Conservation (phyloP, 495 filamentous ascomycete genomes). For the Hyaloscypha bicolor region DNA sequence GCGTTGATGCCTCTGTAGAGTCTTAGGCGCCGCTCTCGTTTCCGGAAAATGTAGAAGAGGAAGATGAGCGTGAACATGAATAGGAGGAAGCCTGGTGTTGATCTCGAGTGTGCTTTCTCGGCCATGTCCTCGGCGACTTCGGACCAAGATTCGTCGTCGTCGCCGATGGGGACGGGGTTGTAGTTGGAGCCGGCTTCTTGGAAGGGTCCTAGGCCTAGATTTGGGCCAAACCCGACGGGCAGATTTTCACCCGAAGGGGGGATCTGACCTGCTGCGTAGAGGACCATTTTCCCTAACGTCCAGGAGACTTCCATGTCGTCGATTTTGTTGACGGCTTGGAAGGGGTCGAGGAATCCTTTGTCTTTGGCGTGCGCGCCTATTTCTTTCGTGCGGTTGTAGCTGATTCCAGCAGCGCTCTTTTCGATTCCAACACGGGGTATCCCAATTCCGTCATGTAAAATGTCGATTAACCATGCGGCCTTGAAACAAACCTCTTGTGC, state of each 20-base stretch:
- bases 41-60: slow-evolving; percentile 57
- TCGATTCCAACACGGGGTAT: slow-evolving; percentile 89
- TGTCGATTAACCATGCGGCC: slow-evolving; percentile 94
- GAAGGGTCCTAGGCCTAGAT: slow-evolving; percentile 60
- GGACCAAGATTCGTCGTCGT: slow-evolving; percentile 64
- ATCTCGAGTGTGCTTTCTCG: slow-evolving; percentile 56
- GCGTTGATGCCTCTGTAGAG: slow-evolving; percentile 61
- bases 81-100: slow-evolving; percentile 70
- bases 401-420: slow-evolving; percentile 42
- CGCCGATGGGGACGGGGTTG: slow-evolving; percentile 45
- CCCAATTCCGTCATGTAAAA: slow-evolving; percentile 94
- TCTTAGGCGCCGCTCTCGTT: slow-evolving; percentile 69
- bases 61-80: slow-evolving; percentile 78
- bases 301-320: slow-evolving; percentile 93
- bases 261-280: slow-evolving; percentile 91
- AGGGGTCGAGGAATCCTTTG: slow-evolving; percentile 83
- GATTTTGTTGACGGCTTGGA: slow-evolving; percentile 93
- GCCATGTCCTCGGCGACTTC: slow-evolving; percentile 61
- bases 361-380: slow-evolving; percentile 64
- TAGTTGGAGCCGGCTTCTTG: slow-evolving; percentile 75
- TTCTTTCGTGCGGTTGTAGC: slow-evolving; percentile 76
- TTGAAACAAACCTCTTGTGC: slow-evolving; percentile 95
- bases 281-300: slow-evolving; percentile 97
- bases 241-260: slow-evolving; percentile 56
- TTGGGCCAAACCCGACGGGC: slow-evolving; percentile 91